These are phyloP conservation scores for Sarocladiaceae sp. DNA, from an alignment of 2,329 filamentous ascomycete genomes.

Conservation along the genomic window DNA sequence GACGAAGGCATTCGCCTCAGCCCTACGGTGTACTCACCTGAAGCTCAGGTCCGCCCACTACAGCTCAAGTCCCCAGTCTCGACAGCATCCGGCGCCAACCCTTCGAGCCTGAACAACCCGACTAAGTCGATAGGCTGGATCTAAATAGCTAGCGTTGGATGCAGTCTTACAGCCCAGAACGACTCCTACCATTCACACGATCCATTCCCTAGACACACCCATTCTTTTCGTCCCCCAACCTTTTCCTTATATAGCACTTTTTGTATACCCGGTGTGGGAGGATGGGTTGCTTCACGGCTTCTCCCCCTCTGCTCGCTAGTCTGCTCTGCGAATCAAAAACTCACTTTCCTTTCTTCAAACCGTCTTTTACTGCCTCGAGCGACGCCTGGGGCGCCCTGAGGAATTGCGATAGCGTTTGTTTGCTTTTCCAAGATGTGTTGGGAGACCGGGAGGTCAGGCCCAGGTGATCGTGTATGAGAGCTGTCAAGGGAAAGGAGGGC, in stretches of 20 bases:
- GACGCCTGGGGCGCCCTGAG: not conserved
- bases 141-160: no score
- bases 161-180: no score
- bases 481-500: not conserved
- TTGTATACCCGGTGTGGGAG: slow-evolving; percentile 6
- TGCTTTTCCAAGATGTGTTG: not conserved
- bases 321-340: not conserved
- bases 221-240: not conserved
- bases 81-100: slow-evolving; percentile 4
- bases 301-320: slow-evolving; percentile 1
- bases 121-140: slow-evolving; percentile 7
- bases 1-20: slow-evolving; percentile 35
- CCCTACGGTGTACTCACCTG: slow-evolving; percentile 46
- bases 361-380: not conserved
- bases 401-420: not conserved
- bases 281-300: not conserved
- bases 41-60: slow-evolving; percentile 12
- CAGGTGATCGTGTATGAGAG: no score
- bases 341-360: not conserved
- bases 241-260: slow-evolving; percentile 7
- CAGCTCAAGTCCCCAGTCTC: slow-evolving; percentile 7
- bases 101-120: slow-evolving; percentile 3
- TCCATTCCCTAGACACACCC: not conserved
- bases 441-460: not conserved
- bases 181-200: no score